Conservation (phyloP, 2,329 filamentous ascomycete species). For the Colletotrichum musae region DNA sequence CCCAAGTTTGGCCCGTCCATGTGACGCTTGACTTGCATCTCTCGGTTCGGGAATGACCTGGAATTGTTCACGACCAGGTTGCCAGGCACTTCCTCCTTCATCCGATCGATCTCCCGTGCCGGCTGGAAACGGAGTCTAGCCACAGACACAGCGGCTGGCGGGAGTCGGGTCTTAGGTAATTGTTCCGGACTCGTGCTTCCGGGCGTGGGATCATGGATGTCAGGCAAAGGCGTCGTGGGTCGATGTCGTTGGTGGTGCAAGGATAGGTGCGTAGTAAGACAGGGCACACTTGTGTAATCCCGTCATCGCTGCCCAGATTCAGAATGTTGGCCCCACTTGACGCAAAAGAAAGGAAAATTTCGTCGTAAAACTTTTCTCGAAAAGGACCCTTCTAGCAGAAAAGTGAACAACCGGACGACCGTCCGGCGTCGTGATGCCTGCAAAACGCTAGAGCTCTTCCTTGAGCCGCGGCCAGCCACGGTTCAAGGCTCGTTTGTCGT, state of each 20-base stretch:
- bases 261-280: too few relatives aligned
- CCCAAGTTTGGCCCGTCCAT: too few relatives aligned
- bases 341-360: constrained; percentile 8
- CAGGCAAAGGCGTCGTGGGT: constrained; percentile 6
- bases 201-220: constrained; percentile 17
- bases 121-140: constrained; percentile 12
- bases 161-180: constrained; percentile 29
- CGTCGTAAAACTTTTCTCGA: constrained; percentile 17
- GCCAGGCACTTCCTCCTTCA: neutral
- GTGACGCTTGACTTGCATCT: constrained; percentile 1
- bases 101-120: constrained; percentile 19
- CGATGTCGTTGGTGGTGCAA: neutral
- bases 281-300: neutral
- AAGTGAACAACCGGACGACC: neutral
- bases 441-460: neutral
- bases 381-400: constrained; percentile 2
- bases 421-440: constrained; percentile 2
- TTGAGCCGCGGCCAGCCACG: constrained; percentile 22
- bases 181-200: constrained; percentile 25
- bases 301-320: neutral
- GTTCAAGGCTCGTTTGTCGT: constrained; percentile 36
- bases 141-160: neutral
- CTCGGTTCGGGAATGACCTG: constrained; percentile 15
- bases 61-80: too few relatives aligned
- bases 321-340: constrained; percentile 16